A percentile compares a stretch with the other conserved stretches of the same genome.
These are phyloP conservation scores for Ustulina deusta DNA, from an alignment of 2,329 filamentous ascomycete genomes.

Conservation along the genomic window DNA sequence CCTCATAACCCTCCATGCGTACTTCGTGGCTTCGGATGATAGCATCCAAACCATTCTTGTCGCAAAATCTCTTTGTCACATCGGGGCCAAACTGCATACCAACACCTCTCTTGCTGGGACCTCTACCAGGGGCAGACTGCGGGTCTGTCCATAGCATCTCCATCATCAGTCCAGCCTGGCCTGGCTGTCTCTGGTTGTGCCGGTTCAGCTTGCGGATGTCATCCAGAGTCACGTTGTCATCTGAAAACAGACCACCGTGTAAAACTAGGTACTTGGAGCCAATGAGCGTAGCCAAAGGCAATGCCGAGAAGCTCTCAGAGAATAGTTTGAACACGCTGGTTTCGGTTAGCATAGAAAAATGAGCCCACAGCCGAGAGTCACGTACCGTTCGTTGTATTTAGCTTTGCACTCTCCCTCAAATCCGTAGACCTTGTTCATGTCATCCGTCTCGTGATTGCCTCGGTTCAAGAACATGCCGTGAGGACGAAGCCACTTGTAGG, in stretches of 20 bases:
- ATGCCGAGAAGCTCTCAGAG: slow-evolving; percentile 95
- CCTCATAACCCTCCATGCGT: slow-evolving; percentile 98
- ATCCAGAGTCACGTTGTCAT: slow-evolving; percentile 90
- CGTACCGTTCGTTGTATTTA: slow-evolving; percentile 88
- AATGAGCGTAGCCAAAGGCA: slow-evolving; percentile 91
- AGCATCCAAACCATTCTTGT: slow-evolving; percentile 92
- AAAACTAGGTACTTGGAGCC: slow-evolving; percentile 92
- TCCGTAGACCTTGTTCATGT: slow-evolving; percentile 98
- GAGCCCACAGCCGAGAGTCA: slow-evolving; percentile 2
- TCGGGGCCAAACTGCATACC: slow-evolving; percentile 97
- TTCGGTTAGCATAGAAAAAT: slow-evolving; percentile 39
- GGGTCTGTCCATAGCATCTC: slow-evolving; percentile 99
- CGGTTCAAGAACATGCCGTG: slow-evolving; percentile 93
- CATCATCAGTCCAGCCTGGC: slow-evolving; percentile 98
- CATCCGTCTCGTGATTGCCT: slow-evolving; percentile 98
- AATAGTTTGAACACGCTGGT: slow-evolving; percentile 90
- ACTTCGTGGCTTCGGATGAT: slow-evolving; percentile 98
- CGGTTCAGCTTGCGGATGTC: slow-evolving; percentile 94
- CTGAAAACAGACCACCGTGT: slow-evolving; percentile 94
- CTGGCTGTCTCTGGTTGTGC: slow-evolving; percentile 91
- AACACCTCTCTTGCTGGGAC: slow-evolving; percentile 95
- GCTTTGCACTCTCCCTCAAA: slow-evolving; percentile 99
- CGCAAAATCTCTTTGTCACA: slow-evolving; percentile 95
- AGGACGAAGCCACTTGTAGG: slow-evolving; percentile 95
- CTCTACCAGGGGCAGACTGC: slow-evolving; percentile 84